Conservation (phyloP, 108 stramenopile genomes). For the Pseudonitzschia multistriata region DNA sequence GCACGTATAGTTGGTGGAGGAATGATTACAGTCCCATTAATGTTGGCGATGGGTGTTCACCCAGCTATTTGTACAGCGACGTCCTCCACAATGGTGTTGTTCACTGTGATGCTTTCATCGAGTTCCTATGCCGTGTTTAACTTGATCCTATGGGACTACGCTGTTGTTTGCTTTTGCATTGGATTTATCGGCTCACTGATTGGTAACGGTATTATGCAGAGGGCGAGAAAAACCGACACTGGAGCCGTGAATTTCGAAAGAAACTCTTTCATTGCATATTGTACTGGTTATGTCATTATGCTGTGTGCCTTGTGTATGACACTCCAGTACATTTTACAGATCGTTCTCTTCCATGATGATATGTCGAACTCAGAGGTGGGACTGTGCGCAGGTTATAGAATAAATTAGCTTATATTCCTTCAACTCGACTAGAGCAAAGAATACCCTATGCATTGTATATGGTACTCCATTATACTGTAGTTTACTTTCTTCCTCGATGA, state of each 20-base stretch:
- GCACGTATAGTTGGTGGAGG: conserved; percentile 84
- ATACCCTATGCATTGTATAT: too few relatives aligned
- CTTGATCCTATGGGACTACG: conserved; percentile 84
- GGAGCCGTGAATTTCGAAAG: conserved; percentile 71
- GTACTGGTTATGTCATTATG: conserved; percentile 90
- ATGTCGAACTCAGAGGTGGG: conserved; percentile 20
- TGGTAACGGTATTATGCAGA: conserved; percentile 85
- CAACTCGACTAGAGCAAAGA: not conserved
- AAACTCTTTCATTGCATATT: conserved; percentile 91
- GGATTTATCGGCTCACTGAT: conserved; percentile 82
- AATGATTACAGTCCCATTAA: conserved; percentile 90
- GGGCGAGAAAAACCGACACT: conserved; percentile 28
- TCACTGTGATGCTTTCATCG: conserved; percentile 86
- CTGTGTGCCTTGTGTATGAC: conserved; percentile 85
- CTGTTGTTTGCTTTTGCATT: conserved; percentile 70
- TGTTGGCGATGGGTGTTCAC: conserved; percentile 96
- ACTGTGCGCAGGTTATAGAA: conserved; percentile 42
- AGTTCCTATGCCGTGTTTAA: conserved; percentile 96
- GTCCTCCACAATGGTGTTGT: conserved; percentile 91
- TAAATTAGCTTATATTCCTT: conserved; percentile 15
- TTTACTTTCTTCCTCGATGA: not conserved
- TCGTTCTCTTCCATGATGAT: conserved; percentile 18
- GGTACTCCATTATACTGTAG: too few relatives aligned
- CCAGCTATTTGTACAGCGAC: conserved; percentile 91
- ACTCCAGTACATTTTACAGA: conserved; percentile 54